Percentiles rank a stretch among this genome's conserved stretches.
Conservation (phyloP, 805 yeast genomes). For the Blastobotrys robertii region DNA sequence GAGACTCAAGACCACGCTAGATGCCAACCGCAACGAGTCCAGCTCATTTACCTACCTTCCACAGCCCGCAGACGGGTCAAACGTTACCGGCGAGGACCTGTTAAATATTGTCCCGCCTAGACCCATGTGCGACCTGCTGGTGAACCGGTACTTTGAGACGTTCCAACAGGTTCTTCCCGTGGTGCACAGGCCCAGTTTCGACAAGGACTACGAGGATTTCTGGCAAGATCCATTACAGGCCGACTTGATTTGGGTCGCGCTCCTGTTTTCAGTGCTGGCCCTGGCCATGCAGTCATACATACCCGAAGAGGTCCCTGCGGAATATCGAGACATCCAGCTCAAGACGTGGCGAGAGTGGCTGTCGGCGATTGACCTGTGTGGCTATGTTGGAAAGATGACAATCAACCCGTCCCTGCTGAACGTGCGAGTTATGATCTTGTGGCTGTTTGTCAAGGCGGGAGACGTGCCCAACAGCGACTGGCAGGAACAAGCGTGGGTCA, state of each 20-base stretch:
- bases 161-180: slow-evolving; percentile 22
- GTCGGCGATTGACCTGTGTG: slow-evolving; percentile 22
- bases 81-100: slow-evolving; percentile 12
- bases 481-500: slow-evolving; percentile 21
- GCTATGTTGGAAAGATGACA: slow-evolving; percentile 22
- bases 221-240: slow-evolving; percentile 21
- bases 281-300: slow-evolving; percentile 21
- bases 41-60: not conserved
- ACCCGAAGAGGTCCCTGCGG: slow-evolving; percentile 16
- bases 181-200: slow-evolving; percentile 23
- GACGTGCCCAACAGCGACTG: slow-evolving; percentile 12
- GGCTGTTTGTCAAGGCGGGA: slow-evolving; percentile 22
- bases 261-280: slow-evolving; percentile 21
- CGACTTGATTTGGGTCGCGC: slow-evolving; percentile 24
- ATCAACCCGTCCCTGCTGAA: slow-evolving; percentile 23
- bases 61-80: slow-evolving; percentile 2
- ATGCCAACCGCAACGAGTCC: not conserved
- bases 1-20: slow-evolving; percentile 1
- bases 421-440: slow-evolving; percentile 21
- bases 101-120: slow-evolving; percentile 19
- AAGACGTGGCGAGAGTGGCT: slow-evolving; percentile 21
- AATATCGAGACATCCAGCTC: slow-evolving; percentile 9
- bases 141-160: slow-evolving; percentile 21
- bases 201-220: slow-evolving; percentile 19
- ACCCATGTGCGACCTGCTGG: slow-evolving; percentile 17